phyloP scores from a whole-genome alignment of 305 asterid species.

The Euphrasia arctica region DNA sequence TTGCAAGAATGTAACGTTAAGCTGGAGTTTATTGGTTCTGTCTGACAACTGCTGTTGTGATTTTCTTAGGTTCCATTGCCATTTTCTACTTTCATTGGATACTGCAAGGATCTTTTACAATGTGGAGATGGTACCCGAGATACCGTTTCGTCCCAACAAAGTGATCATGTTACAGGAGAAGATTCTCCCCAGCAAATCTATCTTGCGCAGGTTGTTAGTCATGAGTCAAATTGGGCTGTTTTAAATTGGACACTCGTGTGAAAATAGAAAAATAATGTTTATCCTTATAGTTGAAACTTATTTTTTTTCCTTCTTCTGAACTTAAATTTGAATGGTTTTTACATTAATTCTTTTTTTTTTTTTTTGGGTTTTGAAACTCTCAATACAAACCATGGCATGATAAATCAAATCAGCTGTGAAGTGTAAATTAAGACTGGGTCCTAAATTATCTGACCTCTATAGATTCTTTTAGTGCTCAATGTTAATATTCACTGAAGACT shows the following conservation, averaged over 20 bases:
- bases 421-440: conserved; percentile 1
- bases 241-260: neutral
- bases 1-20: conserved; percentile 13
- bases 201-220: conserved; percentile 81
- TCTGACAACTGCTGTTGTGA: conserved; percentile 23
- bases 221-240: conserved; percentile 8
- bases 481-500: neutral
- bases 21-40: conserved; percentile 17
- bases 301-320: neutral
- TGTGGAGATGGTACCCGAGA: conserved; percentile 32
- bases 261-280: neutral
- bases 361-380: too few species aligned
- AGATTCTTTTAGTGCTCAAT: conserved; percentile 3
- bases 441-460: conserved; percentile 1
- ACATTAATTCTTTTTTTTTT: neutral
- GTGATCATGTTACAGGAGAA: conserved; percentile 33
- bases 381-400: neutral
- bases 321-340: neutral
- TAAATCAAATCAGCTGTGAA: neutral
- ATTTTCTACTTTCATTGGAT: conserved; percentile 72
- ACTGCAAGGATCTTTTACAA: conserved; percentile 60
- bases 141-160: conserved; percentile 34
- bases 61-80: conserved; percentile 62
- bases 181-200: conserved; percentile 70
- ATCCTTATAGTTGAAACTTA: conserved; percentile 8